Base-by-base conservation (phyloP, 2,329 filamentous ascomycete species). In the Cryoendolithus antarcticus region DNA sequence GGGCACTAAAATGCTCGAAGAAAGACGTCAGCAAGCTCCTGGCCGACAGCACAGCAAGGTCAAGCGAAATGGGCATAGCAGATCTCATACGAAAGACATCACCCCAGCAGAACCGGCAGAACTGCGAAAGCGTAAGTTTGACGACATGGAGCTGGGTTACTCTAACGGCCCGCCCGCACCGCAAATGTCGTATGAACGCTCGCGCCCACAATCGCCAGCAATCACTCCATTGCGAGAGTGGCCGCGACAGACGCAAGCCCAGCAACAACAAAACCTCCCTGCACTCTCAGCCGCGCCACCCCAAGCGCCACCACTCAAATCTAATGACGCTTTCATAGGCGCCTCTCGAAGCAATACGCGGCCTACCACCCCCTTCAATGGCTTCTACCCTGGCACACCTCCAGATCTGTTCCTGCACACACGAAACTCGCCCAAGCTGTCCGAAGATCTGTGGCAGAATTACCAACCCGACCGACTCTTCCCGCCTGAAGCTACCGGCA, bases 401-500 rank as follows among this genome's bases (percentile, higher is more conserved):
- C 91, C 91, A 0, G 91, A 98, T 56, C 68, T 98, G 11, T 96
- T 94, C 61, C 71, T 98, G 7, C 88, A 96, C 30, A 98, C 91
- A 0, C 75, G 89, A 36, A 89, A 91, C 54, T 94, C 88, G 1
- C 91, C 91, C 0, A 93, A 93, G 48, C 73, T 96, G 35, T 94
- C 88, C 1, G 88, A 95, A 52, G 83, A 89, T 8, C 64, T 95
- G 1, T 96, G 89, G 88, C 89, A 98, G 63, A 96, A 98, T 58
- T 98, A 96, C 59, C 88, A 96, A 52, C 91, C 91, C 0, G 88
- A 94, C 52, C 91, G 95, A 56, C 71, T 98, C 4, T 98, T 98
- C 64, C 91, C 91, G 1, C 89, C 95, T 47, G 89, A 86, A 49
- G 81, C 85, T 1, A 75, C 79, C 34, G 80, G 74, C 34, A 72